These are phyloP conservation scores for Cyberlindnera mississippiensis DNA, from an alignment of 805 yeast genomes.

Conservation along the genomic window DNA sequence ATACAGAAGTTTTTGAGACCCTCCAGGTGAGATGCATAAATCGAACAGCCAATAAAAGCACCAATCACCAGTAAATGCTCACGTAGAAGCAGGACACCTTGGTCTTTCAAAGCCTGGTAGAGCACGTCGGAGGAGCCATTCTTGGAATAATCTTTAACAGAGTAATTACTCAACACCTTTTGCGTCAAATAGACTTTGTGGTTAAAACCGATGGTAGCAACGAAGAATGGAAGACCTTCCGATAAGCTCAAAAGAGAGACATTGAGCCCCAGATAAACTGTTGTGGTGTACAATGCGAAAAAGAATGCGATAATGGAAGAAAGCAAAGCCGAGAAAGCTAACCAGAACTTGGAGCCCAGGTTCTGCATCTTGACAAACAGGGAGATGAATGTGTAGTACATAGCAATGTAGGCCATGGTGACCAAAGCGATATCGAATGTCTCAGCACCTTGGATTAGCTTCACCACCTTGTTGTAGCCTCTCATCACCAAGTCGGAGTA, in stretches of 20 bases:
- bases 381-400: conserved; percentile 77
- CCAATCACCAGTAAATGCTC: conserved; percentile 72
- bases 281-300: conserved; percentile 66
- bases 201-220: conserved; percentile 88
- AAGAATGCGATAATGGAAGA: conserved; percentile 82
- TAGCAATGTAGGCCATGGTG: conserved; percentile 76
- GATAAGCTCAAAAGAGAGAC: conserved; percentile 72
- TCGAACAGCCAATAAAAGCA: conserved; percentile 63
- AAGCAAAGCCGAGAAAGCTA: conserved; percentile 72
- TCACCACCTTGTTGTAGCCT: conserved; percentile 37
- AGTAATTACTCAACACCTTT: conserved; percentile 41
- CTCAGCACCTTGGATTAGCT: conserved; percentile 66
- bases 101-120: conserved; percentile 32
- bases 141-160: conserved; percentile 27
- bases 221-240: conserved; percentile 92
- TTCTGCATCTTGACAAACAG: conserved; percentile 72
- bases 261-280: conserved; percentile 49
- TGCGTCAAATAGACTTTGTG: conserved; percentile 72
- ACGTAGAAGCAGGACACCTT: conserved; percentile 45
- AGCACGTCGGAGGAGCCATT: conserved; percentile 34
- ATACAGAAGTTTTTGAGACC: conserved; percentile 80
- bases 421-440: conserved; percentile 80
- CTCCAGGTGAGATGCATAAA: conserved; percentile 61
- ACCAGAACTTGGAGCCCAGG: conserved; percentile 84
- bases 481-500: conserved; percentile 49